Evolutionary conservation across 2,329 filamentous ascomycete species (phyloP).

Genomic region (Emergomyces africanus): DNA sequence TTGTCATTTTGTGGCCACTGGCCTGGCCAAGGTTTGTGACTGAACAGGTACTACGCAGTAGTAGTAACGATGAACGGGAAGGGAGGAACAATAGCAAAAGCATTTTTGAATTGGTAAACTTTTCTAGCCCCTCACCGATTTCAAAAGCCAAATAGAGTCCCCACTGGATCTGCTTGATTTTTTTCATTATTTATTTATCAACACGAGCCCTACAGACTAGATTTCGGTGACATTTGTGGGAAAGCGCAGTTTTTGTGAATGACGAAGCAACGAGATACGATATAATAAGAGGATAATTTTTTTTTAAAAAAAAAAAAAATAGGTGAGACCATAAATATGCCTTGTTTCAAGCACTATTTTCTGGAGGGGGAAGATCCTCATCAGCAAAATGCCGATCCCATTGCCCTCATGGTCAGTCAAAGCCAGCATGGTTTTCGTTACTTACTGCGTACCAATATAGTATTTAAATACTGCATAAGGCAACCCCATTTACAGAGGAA

Average conservation of each 20-base stretch:
- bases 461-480: too few relatives aligned
- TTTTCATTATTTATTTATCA: not conserved
- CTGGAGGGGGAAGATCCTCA: too few relatives aligned
- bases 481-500: not conserved
- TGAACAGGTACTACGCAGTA: too few relatives aligned
- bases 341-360: too few relatives aligned
- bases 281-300: not conserved
- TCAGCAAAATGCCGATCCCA: not conserved
- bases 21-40: not conserved
- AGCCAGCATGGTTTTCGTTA: too few relatives aligned
- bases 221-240: not conserved
- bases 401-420: too few relatives aligned
- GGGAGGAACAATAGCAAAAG: not conserved
- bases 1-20: not conserved
- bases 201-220: not conserved
- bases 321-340: too few relatives aligned
- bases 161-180: not conserved
- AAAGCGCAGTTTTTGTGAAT: not conserved
- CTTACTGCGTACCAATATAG: too few relatives aligned
- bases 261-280: not conserved
- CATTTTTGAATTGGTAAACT: not conserved
- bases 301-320: too few relatives aligned
- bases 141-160: not conserved
- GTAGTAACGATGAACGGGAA: not conserved
- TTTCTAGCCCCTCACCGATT: too few relatives aligned